Evolutionary conservation across 2,329 filamentous ascomycete genomes (phyloP).

Genomic region (Colletotrichum acutatum): DNA sequence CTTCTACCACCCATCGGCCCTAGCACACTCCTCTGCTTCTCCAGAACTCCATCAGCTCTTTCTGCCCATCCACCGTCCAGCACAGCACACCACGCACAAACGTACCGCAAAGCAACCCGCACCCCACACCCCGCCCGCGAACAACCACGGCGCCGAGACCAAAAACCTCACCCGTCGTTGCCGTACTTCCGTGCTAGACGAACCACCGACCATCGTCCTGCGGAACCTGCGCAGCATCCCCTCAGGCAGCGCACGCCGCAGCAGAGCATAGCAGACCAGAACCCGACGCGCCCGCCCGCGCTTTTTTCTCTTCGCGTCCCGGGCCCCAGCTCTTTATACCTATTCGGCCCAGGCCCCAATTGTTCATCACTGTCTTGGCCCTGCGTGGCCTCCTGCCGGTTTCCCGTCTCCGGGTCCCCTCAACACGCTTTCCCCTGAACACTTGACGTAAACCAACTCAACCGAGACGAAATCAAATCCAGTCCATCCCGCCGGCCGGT

Average conservation of each 20-base stretch:
- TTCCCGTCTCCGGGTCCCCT: background rate
- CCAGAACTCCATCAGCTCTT: background rate
- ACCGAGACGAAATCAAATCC: background rate
- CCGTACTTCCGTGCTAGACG: constrained; percentile 10
- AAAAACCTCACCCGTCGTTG: constrained; percentile 4
- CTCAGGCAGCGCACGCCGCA: background rate
- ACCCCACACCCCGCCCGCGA: constrained; percentile 12
- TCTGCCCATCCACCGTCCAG: no score
- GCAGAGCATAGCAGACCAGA: no score
- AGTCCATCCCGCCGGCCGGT: background rate
- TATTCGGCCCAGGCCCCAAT: background rate
- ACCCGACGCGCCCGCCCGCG: background rate
- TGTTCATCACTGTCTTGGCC: background rate
- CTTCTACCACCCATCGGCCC: background rate
- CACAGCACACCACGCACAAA: background rate
- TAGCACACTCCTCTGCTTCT: background rate
- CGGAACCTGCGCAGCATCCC: background rate
- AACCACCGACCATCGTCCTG: background rate
- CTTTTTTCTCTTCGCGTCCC: background rate
- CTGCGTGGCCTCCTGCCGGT: background rate
- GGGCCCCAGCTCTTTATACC: background rate
- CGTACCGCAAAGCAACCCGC: background rate
- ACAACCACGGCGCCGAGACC: constrained; percentile 13
- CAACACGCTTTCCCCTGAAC: background rate
- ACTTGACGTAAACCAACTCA: background rate